phyloP scores from a whole-genome alignment of 2,329 filamentous ascomycete species.

The Ophiosphaerella korrae region DNA sequence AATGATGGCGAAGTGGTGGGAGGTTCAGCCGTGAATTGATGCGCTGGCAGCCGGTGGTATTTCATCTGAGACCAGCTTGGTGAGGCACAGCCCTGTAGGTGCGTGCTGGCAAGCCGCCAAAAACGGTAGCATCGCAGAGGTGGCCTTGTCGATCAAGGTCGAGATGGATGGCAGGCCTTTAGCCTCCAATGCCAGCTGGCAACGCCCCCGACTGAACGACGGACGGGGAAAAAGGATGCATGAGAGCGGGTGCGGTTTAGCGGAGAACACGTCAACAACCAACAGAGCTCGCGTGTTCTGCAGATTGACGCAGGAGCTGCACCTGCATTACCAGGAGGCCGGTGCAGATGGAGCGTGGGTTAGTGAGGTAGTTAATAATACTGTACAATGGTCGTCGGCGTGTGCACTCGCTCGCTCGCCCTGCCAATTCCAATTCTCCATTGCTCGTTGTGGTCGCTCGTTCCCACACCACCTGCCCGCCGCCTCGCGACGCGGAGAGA shows the following conservation, averaged over 20 bases:
- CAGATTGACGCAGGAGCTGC: constrained; percentile 49
- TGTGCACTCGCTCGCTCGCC: constrained; percentile 26
- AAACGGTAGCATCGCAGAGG: constrained; percentile 21
- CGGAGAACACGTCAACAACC: constrained; percentile 41
- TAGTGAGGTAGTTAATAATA: constrained; percentile 34
- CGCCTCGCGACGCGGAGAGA: constrained; percentile 18
- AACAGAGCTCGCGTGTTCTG: constrained; percentile 43
- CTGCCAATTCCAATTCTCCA: constrained; percentile 32
- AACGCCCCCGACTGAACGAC: constrained; percentile 35
- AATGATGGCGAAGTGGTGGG: constrained; percentile 18
- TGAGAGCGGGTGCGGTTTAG: constrained; percentile 38
- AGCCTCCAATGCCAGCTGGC: constrained; percentile 46
- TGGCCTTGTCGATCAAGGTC: constrained; percentile 23
- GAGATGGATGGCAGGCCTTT: constrained; percentile 24
- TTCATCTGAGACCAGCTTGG: constrained; percentile 22
- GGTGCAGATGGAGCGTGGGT: constrained; percentile 35
- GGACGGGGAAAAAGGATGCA: constrained; percentile 36
- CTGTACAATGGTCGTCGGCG: constrained; percentile 24
- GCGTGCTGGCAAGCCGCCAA: constrained; percentile 21
- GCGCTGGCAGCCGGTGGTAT: constrained; percentile 30
- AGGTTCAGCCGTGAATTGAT: constrained; percentile 23
- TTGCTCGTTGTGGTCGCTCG: constrained; percentile 25
- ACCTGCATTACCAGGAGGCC: constrained; percentile 40
- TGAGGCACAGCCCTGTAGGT: constrained; percentile 30
- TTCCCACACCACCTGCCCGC: constrained; percentile 23